Evolutionary conservation across 768 basidiomycete species (phyloP), one percentile per base, ranked within the genome.

Genomic region (Mycena haematopus): DNA sequence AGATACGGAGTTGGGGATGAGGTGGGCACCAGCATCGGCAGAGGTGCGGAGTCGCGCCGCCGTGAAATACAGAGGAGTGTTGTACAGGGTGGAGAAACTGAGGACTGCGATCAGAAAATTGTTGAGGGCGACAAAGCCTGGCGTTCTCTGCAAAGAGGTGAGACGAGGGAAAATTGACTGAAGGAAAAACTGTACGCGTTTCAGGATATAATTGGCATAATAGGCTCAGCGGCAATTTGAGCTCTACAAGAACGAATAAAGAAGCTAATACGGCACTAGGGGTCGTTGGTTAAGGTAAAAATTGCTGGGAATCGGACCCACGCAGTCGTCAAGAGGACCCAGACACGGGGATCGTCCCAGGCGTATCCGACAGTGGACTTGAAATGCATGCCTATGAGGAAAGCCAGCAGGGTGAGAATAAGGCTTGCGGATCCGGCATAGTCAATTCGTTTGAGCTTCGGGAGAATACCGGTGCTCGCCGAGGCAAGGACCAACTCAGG

Each of bases 1-100:
- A 21, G 84, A 82, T 54, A 83, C 71, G 77, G 86, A 85, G 70
- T 90, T 88, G 1, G 90, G 87, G 17, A 92, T 74, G 25, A 92
- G 74, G 73, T 90, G 91, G 21, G 84, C 69, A 13, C 85, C 88
- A 42, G 88, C 82, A 50, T 80, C 75, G 29, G 81, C 80, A 7
- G 88, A 81, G 1, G 82, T 81, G 58, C 74, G 74, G 24, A 86
- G 71, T 58, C 80, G 77, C 27, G 86, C 89, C 5, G 86, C 84
- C 45, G 85, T 82, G 68, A 88, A 90, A 70, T 84, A 90, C 73
- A 89, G 70, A 0, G 89, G 88, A 33, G 86, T 73, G 70, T 88
- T 89, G 73, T 88, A 89, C 13, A 90, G 76, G 84, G 86, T 63
- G 36, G 61, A 63, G 57, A 57, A 59, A 1, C 50, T 24, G 40